Percentiles rank a stretch among this genome's conserved stretches.
phyloP scores from a whole-genome alignment of 169 alveolate species.

The Babesia caballi region DNA sequence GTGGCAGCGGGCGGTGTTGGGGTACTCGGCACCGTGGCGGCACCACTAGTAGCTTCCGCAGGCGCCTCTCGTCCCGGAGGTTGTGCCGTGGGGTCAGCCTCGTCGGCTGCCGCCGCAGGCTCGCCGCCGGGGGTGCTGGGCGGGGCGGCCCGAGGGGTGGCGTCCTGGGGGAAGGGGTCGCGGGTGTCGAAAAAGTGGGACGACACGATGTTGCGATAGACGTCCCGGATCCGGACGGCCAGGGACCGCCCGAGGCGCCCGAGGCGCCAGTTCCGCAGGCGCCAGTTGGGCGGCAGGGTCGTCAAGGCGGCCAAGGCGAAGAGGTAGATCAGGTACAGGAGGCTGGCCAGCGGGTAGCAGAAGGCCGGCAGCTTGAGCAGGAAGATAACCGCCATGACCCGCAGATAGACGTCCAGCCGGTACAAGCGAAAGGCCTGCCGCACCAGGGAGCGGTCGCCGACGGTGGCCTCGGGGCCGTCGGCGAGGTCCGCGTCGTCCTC shows the following conservation, averaged over 20 bases:
- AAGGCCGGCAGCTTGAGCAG: conserved; percentile 45
- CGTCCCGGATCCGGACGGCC: neutral
- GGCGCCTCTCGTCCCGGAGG: too few relatives aligned
- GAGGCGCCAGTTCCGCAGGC: neutral
- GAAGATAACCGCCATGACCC: conserved; percentile 42
- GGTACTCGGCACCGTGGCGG: neutral
- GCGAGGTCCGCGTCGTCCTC: neutral
- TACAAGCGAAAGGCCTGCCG: conserved; percentile 18
- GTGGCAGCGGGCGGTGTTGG: neutral
- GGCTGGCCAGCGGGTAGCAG: conserved; percentile 25
- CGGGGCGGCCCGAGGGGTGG: neutral
- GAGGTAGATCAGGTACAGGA: conserved; percentile 19
- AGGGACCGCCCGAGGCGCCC: too few relatives aligned
- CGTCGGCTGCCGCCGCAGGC: neutral
- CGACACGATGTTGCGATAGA: conserved; percentile 2
- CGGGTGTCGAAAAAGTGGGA: too few relatives aligned
- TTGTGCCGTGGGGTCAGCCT: neutral
- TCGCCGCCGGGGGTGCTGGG: neutral
- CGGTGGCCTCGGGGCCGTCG: neutral
- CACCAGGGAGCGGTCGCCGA: neutral
- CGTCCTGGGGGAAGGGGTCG: neutral
- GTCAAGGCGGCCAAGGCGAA: neutral
- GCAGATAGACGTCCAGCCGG: conserved; percentile 41
- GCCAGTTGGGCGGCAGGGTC: neutral
- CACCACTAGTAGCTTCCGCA: neutral